Evolutionary conservation across 1,139 yeast species (phyloP).

Genomic region (Kurtzmaniella quercitrusa): DNA sequence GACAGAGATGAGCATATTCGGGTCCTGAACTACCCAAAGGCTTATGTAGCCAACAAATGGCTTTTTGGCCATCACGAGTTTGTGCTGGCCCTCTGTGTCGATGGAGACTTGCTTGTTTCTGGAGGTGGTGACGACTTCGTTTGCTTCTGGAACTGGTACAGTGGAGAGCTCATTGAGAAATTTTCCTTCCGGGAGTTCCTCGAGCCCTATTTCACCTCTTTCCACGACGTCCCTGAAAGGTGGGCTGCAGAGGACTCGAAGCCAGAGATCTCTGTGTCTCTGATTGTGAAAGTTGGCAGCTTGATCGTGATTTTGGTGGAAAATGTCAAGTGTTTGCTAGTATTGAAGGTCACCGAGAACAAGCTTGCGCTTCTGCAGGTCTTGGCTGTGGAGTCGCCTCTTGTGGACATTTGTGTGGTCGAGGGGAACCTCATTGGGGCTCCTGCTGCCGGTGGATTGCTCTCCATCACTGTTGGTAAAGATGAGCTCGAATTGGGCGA

Average conservation of each 20-base stretch:
- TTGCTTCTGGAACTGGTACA: constrained; percentile 76
- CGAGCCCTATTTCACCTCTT: constrained; percentile 46
- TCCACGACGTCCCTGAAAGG: constrained; percentile 64
- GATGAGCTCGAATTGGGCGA: constrained; percentile 8
- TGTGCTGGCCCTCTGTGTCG: constrained; percentile 41
- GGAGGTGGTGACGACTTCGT: constrained; percentile 89
- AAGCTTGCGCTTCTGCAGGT: constrained; percentile 21
- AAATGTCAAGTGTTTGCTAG: constrained; percentile 50
- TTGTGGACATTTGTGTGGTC: constrained; percentile 24
- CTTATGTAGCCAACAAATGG: constrained; percentile 76
- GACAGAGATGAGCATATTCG: constrained; percentile 97
- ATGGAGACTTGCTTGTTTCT: constrained; percentile 47
- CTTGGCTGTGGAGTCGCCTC: constrained; percentile 18
- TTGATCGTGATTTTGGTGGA: constrained; percentile 48
- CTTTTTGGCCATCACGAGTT: constrained; percentile 86
- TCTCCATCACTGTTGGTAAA: constrained; percentile 13
- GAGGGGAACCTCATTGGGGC: constrained; percentile 36
- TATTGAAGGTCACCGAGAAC: constrained; percentile 27
- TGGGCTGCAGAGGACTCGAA: constrained; percentile 53
- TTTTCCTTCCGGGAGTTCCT: constrained; percentile 48
- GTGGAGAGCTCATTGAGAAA: constrained; percentile 41
- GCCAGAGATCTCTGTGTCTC: constrained; percentile 52
- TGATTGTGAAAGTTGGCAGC: constrained; percentile 33
- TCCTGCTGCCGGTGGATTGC: constrained; percentile 37
- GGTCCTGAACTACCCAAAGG: constrained; percentile 76